Conservation (phyloP, 768 basidiomycete species). For the Trametes meyenii region DNA sequence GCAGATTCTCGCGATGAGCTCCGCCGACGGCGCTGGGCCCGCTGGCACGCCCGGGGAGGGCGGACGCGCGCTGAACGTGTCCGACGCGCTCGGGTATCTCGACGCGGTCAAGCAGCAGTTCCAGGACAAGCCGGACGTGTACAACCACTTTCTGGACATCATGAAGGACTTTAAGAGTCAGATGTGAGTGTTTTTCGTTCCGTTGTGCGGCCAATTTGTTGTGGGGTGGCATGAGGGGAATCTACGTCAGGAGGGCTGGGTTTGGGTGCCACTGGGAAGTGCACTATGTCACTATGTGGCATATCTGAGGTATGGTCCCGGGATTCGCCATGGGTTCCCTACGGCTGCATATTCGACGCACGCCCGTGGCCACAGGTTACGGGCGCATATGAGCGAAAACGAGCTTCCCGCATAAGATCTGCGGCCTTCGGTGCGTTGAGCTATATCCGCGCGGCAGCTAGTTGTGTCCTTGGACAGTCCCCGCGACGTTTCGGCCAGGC, state of each 20-base stretch:
- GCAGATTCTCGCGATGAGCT: slow-evolving; percentile 11
- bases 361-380: too few relatives aligned
- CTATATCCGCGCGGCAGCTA: too few relatives aligned
- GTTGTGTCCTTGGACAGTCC: too few relatives aligned
- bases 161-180: slow-evolving; percentile 99
- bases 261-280: background rate
- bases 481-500: too few relatives aligned
- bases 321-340: too few relatives aligned
- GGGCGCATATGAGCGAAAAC: too few relatives aligned
- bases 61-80: slow-evolving; percentile 78
- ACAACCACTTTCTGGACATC: slow-evolving; percentile 93
- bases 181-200: slow-evolving; percentile 54
- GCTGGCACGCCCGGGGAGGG: slow-evolving; percentile 17
- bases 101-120: slow-evolving; percentile 95
- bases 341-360: too few relatives aligned
- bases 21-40: slow-evolving; percentile 18
- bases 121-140: slow-evolving; percentile 87
- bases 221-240: background rate
- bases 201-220: background rate
- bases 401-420: too few relatives aligned
- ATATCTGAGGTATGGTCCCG: too few relatives aligned
- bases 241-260: background rate
- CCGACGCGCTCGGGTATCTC: slow-evolving; percentile 90
- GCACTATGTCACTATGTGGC: too few relatives aligned
- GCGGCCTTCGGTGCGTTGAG: too few relatives aligned